A percentile compares a stretch with the other conserved stretches of the same genome.
phyloP scores from a whole-genome alignment of 345 rosid species.

The Lumnitzera littorea region DNA sequence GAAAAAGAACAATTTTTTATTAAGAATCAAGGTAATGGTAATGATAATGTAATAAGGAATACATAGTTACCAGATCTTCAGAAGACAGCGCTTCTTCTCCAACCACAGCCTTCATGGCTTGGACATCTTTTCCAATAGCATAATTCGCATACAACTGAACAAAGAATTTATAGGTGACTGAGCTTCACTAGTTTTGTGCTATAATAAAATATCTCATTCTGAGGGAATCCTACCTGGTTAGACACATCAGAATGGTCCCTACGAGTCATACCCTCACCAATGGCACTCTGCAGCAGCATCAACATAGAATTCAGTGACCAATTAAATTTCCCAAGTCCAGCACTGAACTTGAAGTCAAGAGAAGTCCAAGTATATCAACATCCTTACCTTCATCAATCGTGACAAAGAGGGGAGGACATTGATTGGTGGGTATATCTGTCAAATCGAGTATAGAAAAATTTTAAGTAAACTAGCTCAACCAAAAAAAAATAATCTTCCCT shows the following conservation, averaged over 20 bases:
- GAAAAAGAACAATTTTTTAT: no score
- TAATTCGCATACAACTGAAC: constrained; percentile 88
- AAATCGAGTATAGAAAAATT: constrained; percentile 8
- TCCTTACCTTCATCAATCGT: constrained; percentile 89
- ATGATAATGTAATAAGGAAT: constrained; percentile 1
- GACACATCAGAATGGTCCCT: constrained; percentile 90
- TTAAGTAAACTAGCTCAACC: constrained; percentile 1
- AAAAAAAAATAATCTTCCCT: not conserved
- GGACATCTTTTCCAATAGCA: constrained; percentile 95
- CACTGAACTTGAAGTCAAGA: not conserved
- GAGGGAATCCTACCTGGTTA: constrained; percentile 53
- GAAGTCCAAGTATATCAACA: not conserved
- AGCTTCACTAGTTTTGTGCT: not conserved
- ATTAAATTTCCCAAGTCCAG: not conserved
- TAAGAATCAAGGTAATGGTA: no score
- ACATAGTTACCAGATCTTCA: constrained; percentile 72
- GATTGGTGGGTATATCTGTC: constrained; percentile 95
- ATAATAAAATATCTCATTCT: constrained; percentile 2
- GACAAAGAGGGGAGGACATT: constrained; percentile 97
- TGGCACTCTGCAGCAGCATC: constrained; percentile 66
- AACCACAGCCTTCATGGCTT: constrained; percentile 99
- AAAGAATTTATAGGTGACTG: constrained; percentile 1
- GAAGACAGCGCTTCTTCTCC: constrained; percentile 99
- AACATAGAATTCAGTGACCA: not conserved
- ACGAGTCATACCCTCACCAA: constrained; percentile 98